These are phyloP conservation scores for Skeletonema tropicum DNA, from an alignment of 108 stramenopile genomes.

Conservation along the genomic window DNA sequence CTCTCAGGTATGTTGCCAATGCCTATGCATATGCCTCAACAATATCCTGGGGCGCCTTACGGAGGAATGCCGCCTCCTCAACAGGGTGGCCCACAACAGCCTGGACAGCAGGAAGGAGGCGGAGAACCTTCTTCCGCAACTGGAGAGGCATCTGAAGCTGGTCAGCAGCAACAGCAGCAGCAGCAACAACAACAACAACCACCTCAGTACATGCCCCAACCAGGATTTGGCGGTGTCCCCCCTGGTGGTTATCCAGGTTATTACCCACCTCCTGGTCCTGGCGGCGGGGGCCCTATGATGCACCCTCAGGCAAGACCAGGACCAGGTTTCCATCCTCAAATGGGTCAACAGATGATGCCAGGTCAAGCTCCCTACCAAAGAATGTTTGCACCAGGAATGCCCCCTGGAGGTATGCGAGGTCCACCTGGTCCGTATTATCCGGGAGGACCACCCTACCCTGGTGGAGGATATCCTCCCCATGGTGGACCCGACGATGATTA, in stretches of 20 bases:
- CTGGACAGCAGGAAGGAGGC: constrained; percentile 27
- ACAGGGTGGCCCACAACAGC: constrained; percentile 29
- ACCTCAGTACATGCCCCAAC: constrained; percentile 47
- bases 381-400: constrained; percentile 24
- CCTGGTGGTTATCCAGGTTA: constrained; percentile 42
- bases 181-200: constrained; percentile 51
- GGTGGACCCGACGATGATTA: constrained; percentile 30
- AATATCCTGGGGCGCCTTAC: constrained; percentile 52
- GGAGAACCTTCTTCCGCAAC: constrained; percentile 38
- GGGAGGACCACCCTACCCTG: constrained; percentile 14
- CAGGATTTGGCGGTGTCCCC: constrained; percentile 41
- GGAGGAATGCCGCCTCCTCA: constrained; percentile 57
- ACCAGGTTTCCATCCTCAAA: constrained; percentile 62
- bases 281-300: constrained; percentile 34
- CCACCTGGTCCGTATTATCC: constrained; percentile 22
- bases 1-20: constrained; percentile 76
- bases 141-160: constrained; percentile 32
- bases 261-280: constrained; percentile 22
- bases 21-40: constrained; percentile 60
- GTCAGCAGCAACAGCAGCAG: constrained; percentile 39
- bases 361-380: constrained; percentile 24
- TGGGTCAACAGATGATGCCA: constrained; percentile 35
- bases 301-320: constrained; percentile 36
- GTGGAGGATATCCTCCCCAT: constrained; percentile 9
- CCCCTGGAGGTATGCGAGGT: constrained; percentile 12